Evolutionary conservation across 2,329 filamentous ascomycete genomes (phyloP).

Genomic region (Fusarium humuli): DNA sequence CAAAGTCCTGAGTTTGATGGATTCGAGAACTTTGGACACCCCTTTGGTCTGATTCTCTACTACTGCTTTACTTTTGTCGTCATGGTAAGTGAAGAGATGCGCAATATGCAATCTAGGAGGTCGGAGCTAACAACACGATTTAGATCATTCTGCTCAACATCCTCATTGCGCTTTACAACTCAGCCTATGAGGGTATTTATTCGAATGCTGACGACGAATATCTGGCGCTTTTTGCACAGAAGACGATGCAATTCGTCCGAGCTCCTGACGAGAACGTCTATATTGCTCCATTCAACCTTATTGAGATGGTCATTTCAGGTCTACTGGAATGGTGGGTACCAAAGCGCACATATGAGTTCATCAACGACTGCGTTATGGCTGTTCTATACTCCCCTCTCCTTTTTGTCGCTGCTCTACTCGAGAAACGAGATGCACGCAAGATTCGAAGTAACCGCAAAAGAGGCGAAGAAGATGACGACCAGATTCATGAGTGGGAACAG

Average conservation of each 20-base stretch:
- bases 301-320: conserved; percentile 84
- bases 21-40: conserved; percentile 90
- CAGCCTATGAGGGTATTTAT: conserved; percentile 94
- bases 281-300: conserved; percentile 93
- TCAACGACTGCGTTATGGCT: conserved; percentile 92
- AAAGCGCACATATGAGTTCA: conserved; percentile 75
- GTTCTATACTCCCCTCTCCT: conserved; percentile 87
- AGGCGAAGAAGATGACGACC: conserved; percentile 91
- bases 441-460: conserved; percentile 80
- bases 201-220: conserved; percentile 95
- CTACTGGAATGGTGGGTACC: conserved; percentile 96
- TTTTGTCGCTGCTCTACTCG: conserved; percentile 78
- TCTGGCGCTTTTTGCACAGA: conserved; percentile 90
- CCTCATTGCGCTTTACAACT: conserved; percentile 96
- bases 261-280: conserved; percentile 99
- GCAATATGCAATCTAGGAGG: background rate
- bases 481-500: conserved; percentile 93
- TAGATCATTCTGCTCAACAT: conserved; percentile 87
- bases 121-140: background rate
- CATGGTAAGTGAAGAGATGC: conserved; percentile 70
- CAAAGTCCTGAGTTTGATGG: conserved; percentile 88
- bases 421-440: conserved; percentile 71
- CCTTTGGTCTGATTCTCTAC: conserved; percentile 94
- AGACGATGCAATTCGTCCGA: conserved; percentile 96
- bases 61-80: conserved; percentile 98